Evolutionary conservation across 345 rosid species (phyloP).

Genomic region (Populus davidiana): DNA sequence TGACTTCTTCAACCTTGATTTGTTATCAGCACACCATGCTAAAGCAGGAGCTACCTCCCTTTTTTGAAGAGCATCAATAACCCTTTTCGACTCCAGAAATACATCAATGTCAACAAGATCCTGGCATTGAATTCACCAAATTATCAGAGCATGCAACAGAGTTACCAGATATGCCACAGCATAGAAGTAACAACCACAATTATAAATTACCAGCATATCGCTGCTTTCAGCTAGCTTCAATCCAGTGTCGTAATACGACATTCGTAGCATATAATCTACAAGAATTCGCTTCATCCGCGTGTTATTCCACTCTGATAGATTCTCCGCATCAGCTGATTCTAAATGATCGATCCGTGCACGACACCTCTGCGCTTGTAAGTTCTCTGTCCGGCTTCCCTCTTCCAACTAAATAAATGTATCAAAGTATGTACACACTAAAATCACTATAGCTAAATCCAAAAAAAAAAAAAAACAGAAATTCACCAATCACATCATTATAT

Average conservation of each 20-base stretch:
- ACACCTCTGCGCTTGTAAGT: conserved; percentile 79
- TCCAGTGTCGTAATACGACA: conserved; percentile 84
- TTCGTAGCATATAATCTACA: conserved; percentile 89
- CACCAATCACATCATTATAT: neutral
- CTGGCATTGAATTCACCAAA: conserved; percentile 31
- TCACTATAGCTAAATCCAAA: neutral
- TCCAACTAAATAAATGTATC: conserved; percentile 52
- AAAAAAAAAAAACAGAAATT: neutral
- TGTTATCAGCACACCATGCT: conserved; percentile 91
- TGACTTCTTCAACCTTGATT: conserved; percentile 82
- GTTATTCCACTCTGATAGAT: conserved; percentile 69
- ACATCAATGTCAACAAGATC: conserved; percentile 95
- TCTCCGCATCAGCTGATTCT: conserved; percentile 72
- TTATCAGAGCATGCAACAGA: neutral
- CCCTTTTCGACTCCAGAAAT: conserved; percentile 81
- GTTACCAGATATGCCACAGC: neutral
- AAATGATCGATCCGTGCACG: conserved; percentile 86
- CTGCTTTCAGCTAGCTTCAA: conserved; percentile 67
- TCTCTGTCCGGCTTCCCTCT: conserved; percentile 74
- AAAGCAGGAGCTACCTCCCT: conserved; percentile 82
- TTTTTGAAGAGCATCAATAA: conserved; percentile 77
- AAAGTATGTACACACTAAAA: neutral
- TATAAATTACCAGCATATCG: conserved; percentile 55
- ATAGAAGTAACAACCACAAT: neutral
- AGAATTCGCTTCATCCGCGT: conserved; percentile 75